These are phyloP conservation scores for Scutellaria galericulata DNA, from an alignment of 257 asterid species.

Conservation along the genomic window DNA sequence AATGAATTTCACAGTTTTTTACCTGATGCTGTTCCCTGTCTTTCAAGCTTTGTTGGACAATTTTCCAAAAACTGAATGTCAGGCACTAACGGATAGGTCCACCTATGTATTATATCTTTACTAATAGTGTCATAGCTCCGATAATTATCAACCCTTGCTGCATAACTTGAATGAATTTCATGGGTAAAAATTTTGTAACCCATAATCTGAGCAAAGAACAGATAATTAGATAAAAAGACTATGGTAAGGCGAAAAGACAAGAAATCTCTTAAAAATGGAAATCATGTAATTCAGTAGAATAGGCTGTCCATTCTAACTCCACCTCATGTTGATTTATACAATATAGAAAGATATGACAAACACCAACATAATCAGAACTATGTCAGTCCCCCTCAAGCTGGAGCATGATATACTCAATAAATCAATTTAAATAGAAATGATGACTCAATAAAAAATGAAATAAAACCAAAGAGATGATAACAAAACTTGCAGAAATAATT, in stretches of 20 bases:
- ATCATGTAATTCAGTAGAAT: slow-evolving; percentile 11
- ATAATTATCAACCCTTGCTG: slow-evolving; percentile 90
- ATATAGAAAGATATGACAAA: neutral
- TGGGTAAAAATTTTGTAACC: slow-evolving; percentile 91
- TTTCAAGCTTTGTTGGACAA: slow-evolving; percentile 63
- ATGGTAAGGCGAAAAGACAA: slow-evolving; percentile 10
- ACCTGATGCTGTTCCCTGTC: slow-evolving; percentile 89
- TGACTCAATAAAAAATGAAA: no score
- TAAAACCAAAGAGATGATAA: no score
- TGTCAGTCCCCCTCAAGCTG: neutral
- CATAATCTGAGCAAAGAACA: slow-evolving; percentile 70
- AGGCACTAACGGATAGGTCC: slow-evolving; percentile 98
- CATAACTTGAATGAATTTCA: slow-evolving; percentile 93
- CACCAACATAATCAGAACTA: neutral
- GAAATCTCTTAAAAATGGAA: neutral
- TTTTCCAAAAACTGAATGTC: slow-evolving; percentile 74
- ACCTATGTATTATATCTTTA: slow-evolving; percentile 91
- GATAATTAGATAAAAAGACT: slow-evolving; percentile 21
- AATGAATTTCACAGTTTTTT: slow-evolving; percentile 27
- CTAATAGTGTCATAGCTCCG: slow-evolving; percentile 92
- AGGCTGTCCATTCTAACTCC: slow-evolving; percentile 10
- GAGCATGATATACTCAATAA: no score
- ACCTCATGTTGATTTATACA: neutral
- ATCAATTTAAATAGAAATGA: no score
- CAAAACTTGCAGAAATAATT: neutral